These are phyloP conservation scores for Backusella tuberculispora DNA, from an alignment of 192 early-diverging fungal genomes.

Conservation along the genomic window DNA sequence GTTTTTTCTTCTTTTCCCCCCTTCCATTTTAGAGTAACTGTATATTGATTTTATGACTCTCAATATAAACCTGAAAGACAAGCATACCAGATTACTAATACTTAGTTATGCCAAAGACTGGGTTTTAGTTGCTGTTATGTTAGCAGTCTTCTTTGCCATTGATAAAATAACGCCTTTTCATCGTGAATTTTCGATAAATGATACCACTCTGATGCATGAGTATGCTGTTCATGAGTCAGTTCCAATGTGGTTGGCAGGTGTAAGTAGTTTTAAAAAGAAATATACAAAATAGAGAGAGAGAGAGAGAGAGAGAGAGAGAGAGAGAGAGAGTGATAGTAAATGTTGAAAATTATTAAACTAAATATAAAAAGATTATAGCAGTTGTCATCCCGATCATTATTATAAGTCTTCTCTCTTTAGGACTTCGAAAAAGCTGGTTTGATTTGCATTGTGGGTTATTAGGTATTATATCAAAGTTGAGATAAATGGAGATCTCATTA, in stretches of 20 bases:
- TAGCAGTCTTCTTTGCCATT: conserved; percentile 57
- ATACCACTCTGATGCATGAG: conserved; percentile 70
- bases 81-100: not conserved
- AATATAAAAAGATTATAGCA: conserved; percentile 38
- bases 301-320: not conserved
- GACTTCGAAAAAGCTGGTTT: conserved; percentile 36
- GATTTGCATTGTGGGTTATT: conserved; percentile 51
- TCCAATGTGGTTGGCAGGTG: conserved; percentile 43
- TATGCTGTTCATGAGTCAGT: conserved; percentile 48
- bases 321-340: not conserved
- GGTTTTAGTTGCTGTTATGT: conserved; percentile 58
- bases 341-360: not conserved
- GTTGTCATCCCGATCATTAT: conserved; percentile 42
- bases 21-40: not conserved
- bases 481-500: not conserved
- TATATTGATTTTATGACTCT: not conserved
- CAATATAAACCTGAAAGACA: not conserved
- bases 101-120: conserved; percentile 44
- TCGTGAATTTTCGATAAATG: conserved; percentile 70
- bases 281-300: too few relatives aligned
- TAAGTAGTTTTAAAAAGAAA: conserved; percentile 2
- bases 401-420: conserved; percentile 36
- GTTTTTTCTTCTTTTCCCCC: not conserved
- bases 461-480: conserved; percentile 22
- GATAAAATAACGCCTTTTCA: conserved; percentile 66